Base-by-base conservation (phyloP, 1,284 basidiomycete genomes). In the Apiotrichum domesticum region DNA sequence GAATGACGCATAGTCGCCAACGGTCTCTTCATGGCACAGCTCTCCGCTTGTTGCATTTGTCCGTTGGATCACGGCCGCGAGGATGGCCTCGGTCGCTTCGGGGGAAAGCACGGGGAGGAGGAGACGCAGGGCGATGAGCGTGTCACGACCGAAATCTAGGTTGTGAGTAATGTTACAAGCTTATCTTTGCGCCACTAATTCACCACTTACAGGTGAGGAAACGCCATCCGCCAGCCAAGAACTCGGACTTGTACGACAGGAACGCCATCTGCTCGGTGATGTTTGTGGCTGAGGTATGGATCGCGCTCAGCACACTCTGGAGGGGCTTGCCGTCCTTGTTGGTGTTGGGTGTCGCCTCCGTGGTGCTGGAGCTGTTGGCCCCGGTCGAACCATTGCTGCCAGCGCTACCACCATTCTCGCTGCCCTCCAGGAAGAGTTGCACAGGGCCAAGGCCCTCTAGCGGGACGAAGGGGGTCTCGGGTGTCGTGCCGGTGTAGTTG, bases 1-100 rank as follows among this genome's bases (percentile, higher is more conserved):
- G 41, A 57, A 69, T 2, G 62, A 64, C 6, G 68, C 65, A 42
- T 68, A 71, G 46, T 71, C 69, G 50, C 68, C 68, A 10, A 70
- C 57, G 0, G 78, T 79, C 64, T 80, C 79, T 56, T 80, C 79
- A 61, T 81, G 80, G 57, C 78, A 79, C 10, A 80, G 63, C 10
- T 76, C 73, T 1, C 79, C 79, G 2, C 70, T 75, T 4, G 69
- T 67, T 2, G 50, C 51, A 56, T 79, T 79, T 37, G 73, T 68
- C 1, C 79, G 72, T 58, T 79, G 74, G 29, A 81, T 66, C 4
- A 79, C 79, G 1, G 77, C 79, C 2, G 78, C 76, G 7, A 80
- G 67, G 13, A 78, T 75, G 0, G 76, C 66, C 58, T 81, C 80
- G 46, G 76, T 72, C 5, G 78, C 75, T 35, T 76, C 71, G 3